These are phyloP conservation scores for Bombardia bombarda DNA, from an alignment of 495 filamentous ascomycete species.

Conservation along the genomic window DNA sequence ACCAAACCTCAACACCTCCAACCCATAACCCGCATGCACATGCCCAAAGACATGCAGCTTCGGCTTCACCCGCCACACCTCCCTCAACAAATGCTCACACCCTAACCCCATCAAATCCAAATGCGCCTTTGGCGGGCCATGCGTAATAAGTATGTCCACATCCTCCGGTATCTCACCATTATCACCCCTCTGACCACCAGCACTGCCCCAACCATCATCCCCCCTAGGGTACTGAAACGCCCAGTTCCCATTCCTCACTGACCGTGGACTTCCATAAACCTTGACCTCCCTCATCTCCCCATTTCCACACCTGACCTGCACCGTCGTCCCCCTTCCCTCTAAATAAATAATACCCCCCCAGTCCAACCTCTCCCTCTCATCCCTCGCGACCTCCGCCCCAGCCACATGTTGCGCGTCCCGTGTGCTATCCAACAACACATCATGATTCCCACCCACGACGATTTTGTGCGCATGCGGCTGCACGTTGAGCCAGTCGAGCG, in stretches of 20 bases:
- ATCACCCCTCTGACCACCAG: not conserved
- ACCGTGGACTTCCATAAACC: constrained; percentile 30
- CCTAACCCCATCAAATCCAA: constrained; percentile 52
- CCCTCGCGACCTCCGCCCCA: not conserved
- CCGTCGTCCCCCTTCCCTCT: constrained; percentile 22
- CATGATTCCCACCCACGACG: constrained; percentile 61
- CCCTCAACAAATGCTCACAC: constrained; percentile 59
- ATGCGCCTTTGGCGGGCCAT: constrained; percentile 58
- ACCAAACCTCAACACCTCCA: constrained; percentile 23
- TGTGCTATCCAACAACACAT: constrained; percentile 15
- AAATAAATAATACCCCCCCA: constrained; percentile 44
- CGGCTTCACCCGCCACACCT: constrained; percentile 60
- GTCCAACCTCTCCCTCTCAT: constrained; percentile 13
- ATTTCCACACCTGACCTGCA: constrained; percentile 1
- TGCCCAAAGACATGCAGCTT: constrained; percentile 71
- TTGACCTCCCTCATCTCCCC: not conserved
- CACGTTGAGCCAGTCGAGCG: constrained; percentile 59
- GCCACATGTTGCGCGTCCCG: constrained; percentile 3
- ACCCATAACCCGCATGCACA: constrained; percentile 50
- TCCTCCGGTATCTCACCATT: constrained; percentile 39
- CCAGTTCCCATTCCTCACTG: constrained; percentile 23
- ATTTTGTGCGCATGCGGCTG: constrained; percentile 65
- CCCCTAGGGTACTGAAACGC: constrained; percentile 19
- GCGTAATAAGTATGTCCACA: constrained; percentile 68
- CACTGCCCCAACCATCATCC: constrained; percentile 14